These are phyloP conservation scores for Camelina neglecta DNA, from an alignment of 345 rosid species.

Conservation along the genomic window DNA sequence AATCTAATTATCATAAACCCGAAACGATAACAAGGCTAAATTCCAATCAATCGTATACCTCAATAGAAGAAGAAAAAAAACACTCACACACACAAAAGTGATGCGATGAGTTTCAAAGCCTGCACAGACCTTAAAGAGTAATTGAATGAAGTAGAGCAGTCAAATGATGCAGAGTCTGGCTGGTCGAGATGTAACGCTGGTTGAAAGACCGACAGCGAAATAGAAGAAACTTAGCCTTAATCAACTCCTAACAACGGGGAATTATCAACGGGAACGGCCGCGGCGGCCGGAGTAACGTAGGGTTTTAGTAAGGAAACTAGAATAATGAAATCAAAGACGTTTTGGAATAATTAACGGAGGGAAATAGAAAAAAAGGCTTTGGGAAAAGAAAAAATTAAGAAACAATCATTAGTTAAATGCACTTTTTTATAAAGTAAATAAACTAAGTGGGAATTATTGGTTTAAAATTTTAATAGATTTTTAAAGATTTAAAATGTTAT, in stretches of 20 bases:
- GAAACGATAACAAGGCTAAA: no score
- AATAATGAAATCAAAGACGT: slow-evolving; percentile 8
- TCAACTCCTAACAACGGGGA: not conserved
- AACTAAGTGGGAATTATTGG: no score
- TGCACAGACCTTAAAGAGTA: slow-evolving; percentile 1
- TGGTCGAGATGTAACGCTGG: slow-evolving; percentile 5
- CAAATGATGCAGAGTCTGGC: not conserved
- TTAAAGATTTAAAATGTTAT: no score
- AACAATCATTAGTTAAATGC: no score
- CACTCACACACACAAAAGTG: no score
- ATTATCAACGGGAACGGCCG: not conserved
- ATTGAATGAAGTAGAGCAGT: not conserved
- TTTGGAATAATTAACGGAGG: slow-evolving; percentile 27
- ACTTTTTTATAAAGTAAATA: no score
- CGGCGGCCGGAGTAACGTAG: slow-evolving; percentile 45
- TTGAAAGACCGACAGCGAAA: not conserved
- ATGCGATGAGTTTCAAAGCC: not conserved
- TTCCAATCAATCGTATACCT: no score
- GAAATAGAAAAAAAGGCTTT: not conserved
- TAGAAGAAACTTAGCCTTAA: not conserved
- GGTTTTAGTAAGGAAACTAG: slow-evolving; percentile 30
- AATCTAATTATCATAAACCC: no score
- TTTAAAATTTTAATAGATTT: no score
- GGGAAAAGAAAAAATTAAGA: no score
- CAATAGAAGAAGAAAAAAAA: no score